phyloP scores from a whole-genome alignment of 768 basidiomycete species.

The Atractiella rhizophila region DNA sequence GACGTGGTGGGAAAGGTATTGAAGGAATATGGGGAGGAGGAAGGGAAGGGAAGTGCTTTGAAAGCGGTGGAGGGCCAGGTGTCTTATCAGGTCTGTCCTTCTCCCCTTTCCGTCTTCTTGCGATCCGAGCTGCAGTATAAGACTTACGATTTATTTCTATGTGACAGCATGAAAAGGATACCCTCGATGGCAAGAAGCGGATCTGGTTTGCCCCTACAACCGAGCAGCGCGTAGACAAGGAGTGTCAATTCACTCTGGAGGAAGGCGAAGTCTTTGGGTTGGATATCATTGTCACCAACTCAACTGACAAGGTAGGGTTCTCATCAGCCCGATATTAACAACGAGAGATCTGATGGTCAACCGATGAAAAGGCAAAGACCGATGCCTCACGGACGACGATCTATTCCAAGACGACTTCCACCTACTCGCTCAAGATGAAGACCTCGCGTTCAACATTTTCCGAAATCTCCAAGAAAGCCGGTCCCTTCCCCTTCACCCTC shows the following conservation, averaged over 20 bases:
- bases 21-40: conserved; percentile 26
- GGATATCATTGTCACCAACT: conserved; percentile 65
- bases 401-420: conserved; percentile 49
- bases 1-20: conserved; percentile 53
- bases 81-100: not conserved
- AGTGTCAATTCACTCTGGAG: conserved; percentile 47
- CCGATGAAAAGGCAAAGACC: conserved; percentile 41
- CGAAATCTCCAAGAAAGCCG: conserved; percentile 93
- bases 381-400: conserved; percentile 68
- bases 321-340: not conserved
- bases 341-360: not conserved
- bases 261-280: conserved; percentile 90
- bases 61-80: conserved; percentile 30
- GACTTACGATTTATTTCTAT: not conserved
- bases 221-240: conserved; percentile 58
- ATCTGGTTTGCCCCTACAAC: conserved; percentile 50
- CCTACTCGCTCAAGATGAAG: conserved; percentile 94
- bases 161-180: conserved; percentile 47
- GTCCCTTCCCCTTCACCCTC: conserved; percentile 92
- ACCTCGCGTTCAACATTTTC: conserved; percentile 87
- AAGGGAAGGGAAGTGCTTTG: conserved; percentile 71
- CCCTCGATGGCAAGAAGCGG: conserved; percentile 73
- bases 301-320: conserved; percentile 56
- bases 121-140: too few relatives aligned
- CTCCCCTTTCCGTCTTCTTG: not conserved